Percentiles rank a stretch among this genome's conserved stretches.
Conservation (phyloP, 2,329 filamentous ascomycete genomes). For the Aureobasidium sp. region DNA sequence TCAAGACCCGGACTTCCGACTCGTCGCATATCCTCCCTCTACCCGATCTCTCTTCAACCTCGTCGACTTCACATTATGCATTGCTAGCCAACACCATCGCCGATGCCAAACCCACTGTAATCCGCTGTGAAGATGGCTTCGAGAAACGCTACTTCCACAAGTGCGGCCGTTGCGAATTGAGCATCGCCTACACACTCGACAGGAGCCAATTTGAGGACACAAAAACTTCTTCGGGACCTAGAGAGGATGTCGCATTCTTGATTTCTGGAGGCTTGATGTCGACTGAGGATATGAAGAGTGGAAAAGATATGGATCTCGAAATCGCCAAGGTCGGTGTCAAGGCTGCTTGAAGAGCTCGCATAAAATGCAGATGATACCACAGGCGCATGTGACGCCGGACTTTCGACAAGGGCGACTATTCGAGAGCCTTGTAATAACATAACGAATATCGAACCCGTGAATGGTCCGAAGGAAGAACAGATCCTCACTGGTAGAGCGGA, state of each 20-base stretch:
- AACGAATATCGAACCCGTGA: neutral
- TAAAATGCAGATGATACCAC: neutral
- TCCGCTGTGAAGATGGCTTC: constrained; percentile 50
- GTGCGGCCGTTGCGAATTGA: constrained; percentile 55
- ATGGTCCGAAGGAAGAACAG: neutral
- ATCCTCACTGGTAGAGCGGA: too few species aligned
- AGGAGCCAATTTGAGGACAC: constrained; percentile 40
- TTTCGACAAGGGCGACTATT: too few species aligned
- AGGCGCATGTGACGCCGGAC: neutral
- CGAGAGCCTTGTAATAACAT: neutral
- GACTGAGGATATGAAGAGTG: constrained; percentile 49
- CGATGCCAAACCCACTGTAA: constrained; percentile 37
- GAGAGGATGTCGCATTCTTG: constrained; percentile 51
- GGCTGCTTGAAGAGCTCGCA: constrained; percentile 9
- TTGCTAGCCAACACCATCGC: constrained; percentile 44
- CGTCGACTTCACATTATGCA: constrained; percentile 37
- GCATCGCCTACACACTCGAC: constrained; percentile 58
- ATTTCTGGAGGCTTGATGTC: constrained; percentile 53
- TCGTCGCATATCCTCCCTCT: constrained; percentile 8
- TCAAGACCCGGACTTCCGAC: neutral
- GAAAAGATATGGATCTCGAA: constrained; percentile 27
- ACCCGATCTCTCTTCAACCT: neutral
- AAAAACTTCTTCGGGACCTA: constrained; percentile 27
- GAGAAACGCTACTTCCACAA: constrained; percentile 56
- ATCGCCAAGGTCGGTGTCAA: constrained; percentile 13